Conservation (phyloP, 495 filamentous ascomycete species). For the Sordaria brevicollis region DNA sequence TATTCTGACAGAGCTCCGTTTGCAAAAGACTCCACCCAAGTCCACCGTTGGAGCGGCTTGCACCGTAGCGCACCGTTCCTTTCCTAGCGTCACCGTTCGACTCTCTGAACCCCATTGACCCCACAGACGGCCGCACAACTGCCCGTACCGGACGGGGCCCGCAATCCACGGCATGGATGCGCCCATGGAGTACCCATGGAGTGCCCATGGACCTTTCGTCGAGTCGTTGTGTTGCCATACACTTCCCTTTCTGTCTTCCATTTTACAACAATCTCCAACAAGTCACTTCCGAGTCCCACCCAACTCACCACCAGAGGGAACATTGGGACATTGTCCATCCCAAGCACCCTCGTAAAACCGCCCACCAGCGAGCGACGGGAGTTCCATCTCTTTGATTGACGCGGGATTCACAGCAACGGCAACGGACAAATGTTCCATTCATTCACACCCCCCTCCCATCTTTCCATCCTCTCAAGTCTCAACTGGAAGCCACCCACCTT, state of each 20-base stretch:
- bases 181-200: no score
- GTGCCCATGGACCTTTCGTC: not conserved
- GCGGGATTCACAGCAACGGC: not conserved
- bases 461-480: no score
- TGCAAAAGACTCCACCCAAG: not conserved
- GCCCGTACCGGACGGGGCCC: not conserved
- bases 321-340: not conserved
- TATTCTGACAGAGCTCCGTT: not conserved
- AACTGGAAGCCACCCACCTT: no score
- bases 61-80: not conserved
- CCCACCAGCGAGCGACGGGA: not conserved
- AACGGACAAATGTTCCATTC: not conserved
- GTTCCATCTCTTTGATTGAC: not conserved
- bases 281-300: not conserved
- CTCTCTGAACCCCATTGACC: not conserved
- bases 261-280: not conserved
- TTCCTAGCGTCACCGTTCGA: not conserved
- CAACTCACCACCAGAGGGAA: not conserved
- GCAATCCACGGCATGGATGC: not conserved
- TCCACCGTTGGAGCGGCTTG: not conserved
- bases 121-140: not conserved
- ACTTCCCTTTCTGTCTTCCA: not conserved
- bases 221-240: not conserved
- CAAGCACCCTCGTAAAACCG: not conserved
- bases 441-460: not conserved